These are phyloP conservation scores for Trametes punicea DNA, from an alignment of 768 basidiomycete species.

Conservation along the genomic window DNA sequence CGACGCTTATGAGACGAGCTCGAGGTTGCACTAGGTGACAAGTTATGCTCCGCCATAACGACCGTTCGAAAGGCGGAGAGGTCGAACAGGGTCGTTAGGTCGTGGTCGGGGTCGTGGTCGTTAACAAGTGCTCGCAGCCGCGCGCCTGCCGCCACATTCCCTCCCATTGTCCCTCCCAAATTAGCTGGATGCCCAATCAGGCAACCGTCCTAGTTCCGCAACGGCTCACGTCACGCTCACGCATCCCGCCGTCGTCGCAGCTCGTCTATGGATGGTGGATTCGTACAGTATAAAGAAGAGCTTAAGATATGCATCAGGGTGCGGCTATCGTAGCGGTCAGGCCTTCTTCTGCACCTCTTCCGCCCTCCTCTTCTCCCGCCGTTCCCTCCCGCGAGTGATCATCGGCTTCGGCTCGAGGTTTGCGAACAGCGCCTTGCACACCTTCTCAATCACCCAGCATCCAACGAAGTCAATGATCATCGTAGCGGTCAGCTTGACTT, in stretches of 20 bases:
- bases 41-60: background rate
- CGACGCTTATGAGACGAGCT: conserved; percentile 13
- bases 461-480: conserved; percentile 90
- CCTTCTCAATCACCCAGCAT: conserved; percentile 79
- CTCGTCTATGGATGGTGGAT: conserved; percentile 10
- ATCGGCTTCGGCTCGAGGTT: conserved; percentile 82
- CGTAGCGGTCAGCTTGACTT: conserved; percentile 63
- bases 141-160: background rate
- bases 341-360: conserved; percentile 15
- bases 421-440: conserved; percentile 85
- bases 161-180: background rate
- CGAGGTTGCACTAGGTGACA: background rate
- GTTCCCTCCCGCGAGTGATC: conserved; percentile 80
- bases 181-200: background rate
- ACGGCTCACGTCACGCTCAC: too few relatives aligned
- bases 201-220: background rate
- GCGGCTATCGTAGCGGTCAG: background rate
- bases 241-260: too few relatives aligned
- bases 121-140: background rate
- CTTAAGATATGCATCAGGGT: conserved; percentile 2
- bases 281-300: conserved; percentile 4
- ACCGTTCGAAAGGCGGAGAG: background rate
- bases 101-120: background rate
- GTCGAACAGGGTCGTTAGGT: background rate
- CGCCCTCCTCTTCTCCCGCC: conserved; percentile 47